Conservation (phyloP, 768 basidiomycete genomes). For the Pisolithus sp. region DNA sequence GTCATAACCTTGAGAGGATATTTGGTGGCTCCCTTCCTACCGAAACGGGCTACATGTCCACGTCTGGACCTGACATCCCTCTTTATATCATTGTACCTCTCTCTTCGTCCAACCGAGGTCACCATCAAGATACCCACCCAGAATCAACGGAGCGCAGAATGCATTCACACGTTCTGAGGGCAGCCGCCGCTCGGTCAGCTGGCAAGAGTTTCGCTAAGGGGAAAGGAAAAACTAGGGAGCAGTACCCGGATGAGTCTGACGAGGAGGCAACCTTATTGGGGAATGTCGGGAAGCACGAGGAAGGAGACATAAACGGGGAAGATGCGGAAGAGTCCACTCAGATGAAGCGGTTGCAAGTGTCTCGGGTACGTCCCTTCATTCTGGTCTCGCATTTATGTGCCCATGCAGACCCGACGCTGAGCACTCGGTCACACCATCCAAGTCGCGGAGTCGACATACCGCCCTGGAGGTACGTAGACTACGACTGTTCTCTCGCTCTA, state of each 20-base stretch:
- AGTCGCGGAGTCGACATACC: conserved; percentile 38
- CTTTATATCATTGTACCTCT: conserved; percentile 54
- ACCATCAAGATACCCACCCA: not conserved
- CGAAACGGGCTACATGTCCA: conserved; percentile 19
- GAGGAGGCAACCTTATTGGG: conserved; percentile 52
- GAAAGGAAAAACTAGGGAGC: conserved; percentile 43
- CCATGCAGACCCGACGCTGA: conserved; percentile 3
- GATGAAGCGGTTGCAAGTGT: conserved; percentile 17
- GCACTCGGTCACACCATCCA: conserved; percentile 18
- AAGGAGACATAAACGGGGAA: conserved; percentile 34
- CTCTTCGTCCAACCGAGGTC: conserved; percentile 33
- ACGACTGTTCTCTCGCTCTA: not conserved
- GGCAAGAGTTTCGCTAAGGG: conserved; percentile 21
- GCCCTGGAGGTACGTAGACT: conserved; percentile 51
- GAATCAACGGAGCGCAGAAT: conserved; percentile 15
- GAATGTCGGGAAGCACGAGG: conserved; percentile 29
- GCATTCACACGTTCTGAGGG: conserved; percentile 26
- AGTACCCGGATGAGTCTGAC: conserved; percentile 58
- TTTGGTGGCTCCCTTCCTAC: not conserved
- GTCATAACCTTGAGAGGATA: not conserved
- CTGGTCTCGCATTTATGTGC: not conserved
- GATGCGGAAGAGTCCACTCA: conserved; percentile 23
- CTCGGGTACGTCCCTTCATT: conserved; percentile 11
- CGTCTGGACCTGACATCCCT: conserved; percentile 67
- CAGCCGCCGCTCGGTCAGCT: conserved; percentile 26